These are phyloP conservation scores for Cryphonectria radicalis DNA, from an alignment of 2,329 filamentous ascomycete species.

Conservation along the genomic window DNA sequence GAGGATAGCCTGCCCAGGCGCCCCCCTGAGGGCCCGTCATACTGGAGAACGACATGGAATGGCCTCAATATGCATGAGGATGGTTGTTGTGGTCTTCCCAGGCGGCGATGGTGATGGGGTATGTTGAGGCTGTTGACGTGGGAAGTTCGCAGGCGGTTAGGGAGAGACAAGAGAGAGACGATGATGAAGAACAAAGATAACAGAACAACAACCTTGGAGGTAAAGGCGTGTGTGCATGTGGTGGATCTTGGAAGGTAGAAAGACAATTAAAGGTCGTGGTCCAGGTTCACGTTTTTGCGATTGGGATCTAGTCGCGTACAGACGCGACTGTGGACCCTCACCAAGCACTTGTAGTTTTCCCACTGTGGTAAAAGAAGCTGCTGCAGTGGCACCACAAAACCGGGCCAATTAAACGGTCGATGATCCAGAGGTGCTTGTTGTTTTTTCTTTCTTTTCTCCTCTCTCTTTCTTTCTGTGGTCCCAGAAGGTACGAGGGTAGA, in stretches of 20 bases:
- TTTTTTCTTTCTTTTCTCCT: too few relatives aligned
- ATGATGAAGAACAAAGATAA: slow-evolving; percentile 5
- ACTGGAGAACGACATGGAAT: slow-evolving; percentile 28
- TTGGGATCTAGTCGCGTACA: slow-evolving; percentile 23
- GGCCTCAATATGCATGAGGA: slow-evolving; percentile 20
- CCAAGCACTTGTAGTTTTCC: slow-evolving; percentile 18
- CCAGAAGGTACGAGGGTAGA: background rate
- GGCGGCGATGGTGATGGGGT: slow-evolving; percentile 6
- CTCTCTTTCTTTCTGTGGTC: background rate
- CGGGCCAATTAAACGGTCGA: slow-evolving; percentile 10
- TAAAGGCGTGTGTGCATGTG: background rate
- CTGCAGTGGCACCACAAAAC: background rate
- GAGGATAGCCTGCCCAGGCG: slow-evolving; percentile 28
- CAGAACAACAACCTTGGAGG: background rate
- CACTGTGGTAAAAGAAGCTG: slow-evolving; percentile 8
- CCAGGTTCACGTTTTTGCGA: slow-evolving; percentile 28
- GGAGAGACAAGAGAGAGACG: background rate
- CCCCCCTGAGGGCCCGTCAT: slow-evolving; percentile 34
- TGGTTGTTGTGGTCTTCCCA: background rate
- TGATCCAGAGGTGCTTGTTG: background rate
- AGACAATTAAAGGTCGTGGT: slow-evolving; percentile 25
- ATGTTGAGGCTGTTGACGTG: background rate
- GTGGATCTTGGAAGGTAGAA: slow-evolving; percentile 6
- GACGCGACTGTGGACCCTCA: slow-evolving; percentile 24
- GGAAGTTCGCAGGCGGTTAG: background rate